phyloP scores from a whole-genome alignment of 2,329 filamentous ascomycete genomes.

The Pseudogymnoascus verrucosus region DNA sequence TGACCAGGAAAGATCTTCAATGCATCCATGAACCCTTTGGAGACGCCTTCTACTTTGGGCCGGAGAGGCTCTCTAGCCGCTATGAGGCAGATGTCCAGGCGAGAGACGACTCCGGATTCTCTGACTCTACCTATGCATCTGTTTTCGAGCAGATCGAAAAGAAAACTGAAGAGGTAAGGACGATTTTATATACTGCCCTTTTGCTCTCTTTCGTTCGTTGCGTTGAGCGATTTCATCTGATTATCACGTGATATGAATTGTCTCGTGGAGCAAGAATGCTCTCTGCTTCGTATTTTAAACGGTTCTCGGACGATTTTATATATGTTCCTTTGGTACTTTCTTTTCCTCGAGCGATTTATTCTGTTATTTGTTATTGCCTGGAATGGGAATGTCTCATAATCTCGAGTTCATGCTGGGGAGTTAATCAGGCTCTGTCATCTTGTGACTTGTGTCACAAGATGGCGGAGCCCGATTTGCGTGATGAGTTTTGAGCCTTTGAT shows the following conservation, averaged over 20 bases:
- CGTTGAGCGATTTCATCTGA: neutral
- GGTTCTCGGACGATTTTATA: neutral
- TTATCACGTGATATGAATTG: neutral
- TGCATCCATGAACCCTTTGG: conserved; percentile 95
- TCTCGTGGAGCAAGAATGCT: neutral
- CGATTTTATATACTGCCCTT: neutral
- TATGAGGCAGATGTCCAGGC: conserved; percentile 60
- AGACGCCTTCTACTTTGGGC: conserved; percentile 92
- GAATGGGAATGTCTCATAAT: neutral
- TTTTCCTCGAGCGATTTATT: neutral
- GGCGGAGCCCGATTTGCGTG: neutral
- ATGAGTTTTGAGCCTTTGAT: neutral
- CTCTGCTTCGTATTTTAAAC: neutral
- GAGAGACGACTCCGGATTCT: conserved; percentile 56
- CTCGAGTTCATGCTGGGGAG: neutral
- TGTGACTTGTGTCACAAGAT: neutral
- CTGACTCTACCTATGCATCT: conserved; percentile 62
- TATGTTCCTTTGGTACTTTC: neutral
- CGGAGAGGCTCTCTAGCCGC: conserved; percentile 73
- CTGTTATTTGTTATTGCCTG: neutral
- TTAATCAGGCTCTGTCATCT: neutral
- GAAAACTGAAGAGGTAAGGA: conserved; percentile 56
- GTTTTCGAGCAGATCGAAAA: conserved; percentile 69
- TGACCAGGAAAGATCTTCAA: conserved; percentile 79
- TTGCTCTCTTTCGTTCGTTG: neutral